Base-by-base conservation (phyloP, 352 stramenopile genomes). In the Pythium periplocum region DNA sequence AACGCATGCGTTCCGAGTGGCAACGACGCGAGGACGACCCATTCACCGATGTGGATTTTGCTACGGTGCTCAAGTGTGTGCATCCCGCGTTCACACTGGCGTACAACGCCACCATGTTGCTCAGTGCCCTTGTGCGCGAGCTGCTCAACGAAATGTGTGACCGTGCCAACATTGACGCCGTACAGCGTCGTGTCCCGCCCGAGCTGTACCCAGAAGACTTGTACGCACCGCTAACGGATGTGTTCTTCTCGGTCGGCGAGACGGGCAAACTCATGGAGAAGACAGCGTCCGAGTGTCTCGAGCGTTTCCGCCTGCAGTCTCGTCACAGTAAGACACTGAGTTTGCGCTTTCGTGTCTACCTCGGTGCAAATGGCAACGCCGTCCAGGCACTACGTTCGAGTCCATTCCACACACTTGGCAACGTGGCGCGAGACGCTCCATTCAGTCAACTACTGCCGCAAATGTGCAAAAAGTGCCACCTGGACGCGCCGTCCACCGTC, bases 31-130 rank as follows among this genome's bases (percentile, higher is more conserved):
- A 75, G 38, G 71, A 83, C 46, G 75, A 81, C 31, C 75, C 75
- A 57, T 85, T 85, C 61, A 62, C 59, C 9, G 75, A 85, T 6
- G 69, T 79, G 43, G 75, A 85, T 51, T 85, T 85, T 12, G 69
- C 71, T 8, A 78, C 57, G 47, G 69, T 83, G 49, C 69, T 85
- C 56, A 83, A 83, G 63, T 80, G 71, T 51, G 75, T 71, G 12
- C 75, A 85, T 44, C 71, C 74, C 17, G 74, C 71, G 48, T 83
- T 81, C 70, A 83, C 75, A 17, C 62, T 85, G 5, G 69, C 69
- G 8, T 80, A 83, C 61, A 77, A 74, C 44, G 69, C 75, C 11
- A 79, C 70, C 1, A 64, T 68, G 38, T 47, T 83, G 43, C 63
- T 85, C 41, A 75, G 69, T 33, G 75, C 69, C 17, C 53, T 85